Conservation (phyloP, 2,329 filamentous ascomycete species). For the Pezicula carpinea region DNA sequence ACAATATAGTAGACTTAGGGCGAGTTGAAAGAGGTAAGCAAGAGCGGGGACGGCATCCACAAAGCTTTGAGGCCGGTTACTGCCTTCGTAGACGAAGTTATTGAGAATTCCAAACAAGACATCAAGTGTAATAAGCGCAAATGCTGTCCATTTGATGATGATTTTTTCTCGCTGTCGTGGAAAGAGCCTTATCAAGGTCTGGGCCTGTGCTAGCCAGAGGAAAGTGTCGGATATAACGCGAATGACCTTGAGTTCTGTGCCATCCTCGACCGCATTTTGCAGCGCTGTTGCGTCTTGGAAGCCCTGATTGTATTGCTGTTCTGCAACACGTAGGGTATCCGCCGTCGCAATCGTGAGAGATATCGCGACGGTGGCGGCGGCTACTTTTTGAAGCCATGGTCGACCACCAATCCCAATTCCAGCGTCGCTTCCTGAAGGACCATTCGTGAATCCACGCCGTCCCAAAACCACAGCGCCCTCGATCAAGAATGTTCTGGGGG, state of each 20-base stretch:
- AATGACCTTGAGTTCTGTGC: constrained; percentile 82
- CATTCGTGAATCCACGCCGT: constrained; percentile 78
- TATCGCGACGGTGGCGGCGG: constrained; percentile 68
- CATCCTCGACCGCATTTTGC: constrained; percentile 75
- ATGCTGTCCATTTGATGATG: constrained; percentile 98
- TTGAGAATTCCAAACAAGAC: constrained; percentile 88
- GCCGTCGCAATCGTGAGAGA: constrained; percentile 91
- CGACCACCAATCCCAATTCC: constrained; percentile 84
- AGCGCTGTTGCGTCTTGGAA: constrained; percentile 74
- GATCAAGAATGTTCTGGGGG: constrained; percentile 87
- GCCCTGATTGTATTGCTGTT: constrained; percentile 73
- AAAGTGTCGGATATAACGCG: constrained; percentile 94
- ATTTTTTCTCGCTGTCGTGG: constrained; percentile 96
- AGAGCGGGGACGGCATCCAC: constrained; percentile 83
- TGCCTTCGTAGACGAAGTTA: constrained; percentile 65
- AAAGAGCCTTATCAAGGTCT: constrained; percentile 92
- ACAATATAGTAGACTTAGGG: constrained; percentile 65
- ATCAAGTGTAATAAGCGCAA: constrained; percentile 86
- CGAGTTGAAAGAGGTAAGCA: constrained; percentile 67
- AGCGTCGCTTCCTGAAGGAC: constrained; percentile 61
- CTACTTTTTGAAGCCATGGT: constrained; percentile 88
- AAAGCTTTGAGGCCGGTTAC: constrained; percentile 67
- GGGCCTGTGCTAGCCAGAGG: constrained; percentile 94
- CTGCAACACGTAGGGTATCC: constrained; percentile 82
- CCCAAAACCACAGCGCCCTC: constrained; percentile 79